phyloP scores from a whole-genome alignment of 2,329 filamentous ascomycete species.

The Cadophora luteo-olivacea region DNA sequence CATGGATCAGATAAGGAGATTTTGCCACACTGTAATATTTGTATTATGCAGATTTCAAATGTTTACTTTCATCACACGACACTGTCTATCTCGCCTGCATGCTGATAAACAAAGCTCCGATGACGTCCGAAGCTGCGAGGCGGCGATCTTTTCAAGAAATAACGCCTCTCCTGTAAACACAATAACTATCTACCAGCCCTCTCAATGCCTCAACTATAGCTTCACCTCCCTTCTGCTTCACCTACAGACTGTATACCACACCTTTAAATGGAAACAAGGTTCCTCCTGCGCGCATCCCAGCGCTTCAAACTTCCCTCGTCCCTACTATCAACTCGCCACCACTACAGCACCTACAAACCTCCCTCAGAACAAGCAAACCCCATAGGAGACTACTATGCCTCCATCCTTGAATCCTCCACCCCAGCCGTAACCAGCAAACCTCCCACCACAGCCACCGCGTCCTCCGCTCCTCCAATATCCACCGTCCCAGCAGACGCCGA shows the following conservation, averaged over 20 bases:
- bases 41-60: no score
- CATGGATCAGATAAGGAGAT: no score
- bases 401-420: slow-evolving; percentile 56
- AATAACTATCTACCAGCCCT: not conserved
- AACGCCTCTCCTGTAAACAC: slow-evolving; percentile 36
- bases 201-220: slow-evolving; percentile 39
- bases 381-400: slow-evolving; percentile 64
- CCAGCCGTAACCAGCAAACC: slow-evolving; percentile 32
- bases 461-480: slow-evolving; percentile 28
- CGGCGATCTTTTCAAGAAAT: slow-evolving; percentile 25
- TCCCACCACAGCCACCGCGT: slow-evolving; percentile 31
- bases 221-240: not conserved
- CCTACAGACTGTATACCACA: slow-evolving; percentile 4
- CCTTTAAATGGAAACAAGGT: slow-evolving; percentile 39
- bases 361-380: slow-evolving; percentile 48
- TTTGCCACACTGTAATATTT: no score
- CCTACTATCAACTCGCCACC: slow-evolving; percentile 22
- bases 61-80: no score
- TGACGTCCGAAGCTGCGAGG: slow-evolving; percentile 31
- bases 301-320: slow-evolving; percentile 31
- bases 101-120: slow-evolving; percentile 33
- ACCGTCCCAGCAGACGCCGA: slow-evolving; percentile 18
- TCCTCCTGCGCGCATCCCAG: slow-evolving; percentile 35
- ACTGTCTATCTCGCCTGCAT: not conserved
- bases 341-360: slow-evolving; percentile 30